Evolutionary conservation across 2,329 filamentous ascomycete genomes (phyloP), one percentile per base, ranked within the genome.

Genomic region (Curvularia lunata): DNA sequence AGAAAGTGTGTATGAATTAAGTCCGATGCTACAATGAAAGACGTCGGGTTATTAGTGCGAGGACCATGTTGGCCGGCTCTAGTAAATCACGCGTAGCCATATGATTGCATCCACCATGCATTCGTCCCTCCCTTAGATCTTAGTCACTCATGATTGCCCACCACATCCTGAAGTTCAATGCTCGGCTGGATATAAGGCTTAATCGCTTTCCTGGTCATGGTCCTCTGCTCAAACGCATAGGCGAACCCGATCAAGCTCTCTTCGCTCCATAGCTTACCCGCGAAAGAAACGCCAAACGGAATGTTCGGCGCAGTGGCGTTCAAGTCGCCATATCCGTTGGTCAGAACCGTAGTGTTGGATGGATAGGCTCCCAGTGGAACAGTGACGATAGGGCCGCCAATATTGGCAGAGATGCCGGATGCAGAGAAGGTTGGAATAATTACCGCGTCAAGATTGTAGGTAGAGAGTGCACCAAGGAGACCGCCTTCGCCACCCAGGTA

Each of bases 211-310:
- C 85, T 76, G 10, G 81, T 77, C 66, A 76, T 73, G 2, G 83
- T 88, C 61, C 80, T 77, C 77, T 89, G 85, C 78, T 91, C 88
- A 74, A 86, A 90, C 4, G 86, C 87, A 78, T 88, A 90, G 6
- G 87, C 88, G 68, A 87, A 82, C 0, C 84, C 85, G 56, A 91
- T 84, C 63, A 91, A 67, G 28, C 75, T 80, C 65, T 83, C 84
- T 72, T 91, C 88, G 34, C 80, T 84, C 78, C 85, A 91, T 48
- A 80, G 81, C 2, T 75, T 74, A 0, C 87, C 89, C 45, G 89
- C 76, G 65, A 91, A 90, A 7, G 81, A 81, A 10, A 91, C 75
- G 0, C 88, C 88, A 66, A 89, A 88, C 2, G 81, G 81, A 1
- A 86, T 72, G 18, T 84, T 84, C 0, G 87, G 86, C 0, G 78